These are phyloP conservation scores for Dalbergia cultrata DNA, from an alignment of 306 rosid species.

Conservation along the genomic window DNA sequence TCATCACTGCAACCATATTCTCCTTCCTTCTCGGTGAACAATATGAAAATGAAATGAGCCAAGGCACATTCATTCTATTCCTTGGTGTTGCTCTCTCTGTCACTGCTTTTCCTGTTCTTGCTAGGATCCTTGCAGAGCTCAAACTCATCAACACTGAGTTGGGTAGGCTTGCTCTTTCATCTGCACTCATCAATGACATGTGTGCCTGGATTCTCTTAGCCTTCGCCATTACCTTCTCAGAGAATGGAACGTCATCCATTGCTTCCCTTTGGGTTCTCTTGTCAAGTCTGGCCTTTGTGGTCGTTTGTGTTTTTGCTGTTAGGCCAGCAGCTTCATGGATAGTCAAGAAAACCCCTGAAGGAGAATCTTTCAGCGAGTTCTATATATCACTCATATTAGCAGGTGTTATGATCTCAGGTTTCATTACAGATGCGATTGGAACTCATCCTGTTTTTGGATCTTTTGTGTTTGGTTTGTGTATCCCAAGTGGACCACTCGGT, in stretches of 20 bases:
- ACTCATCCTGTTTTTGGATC: conserved; percentile 95
- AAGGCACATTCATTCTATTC: conserved; percentile 72
- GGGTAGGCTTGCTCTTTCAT: conserved; percentile 78
- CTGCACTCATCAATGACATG: conserved; percentile 84
- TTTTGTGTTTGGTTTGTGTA: conserved; percentile 83
- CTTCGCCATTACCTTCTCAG: conserved; percentile 81
- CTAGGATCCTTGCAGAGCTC: conserved; percentile 84
- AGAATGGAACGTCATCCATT: conserved; percentile 55
- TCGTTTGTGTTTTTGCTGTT: conserved; percentile 57
- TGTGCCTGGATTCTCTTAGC: conserved; percentile 89
- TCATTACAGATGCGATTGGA: conserved; percentile 91
- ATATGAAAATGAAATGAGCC: background rate
- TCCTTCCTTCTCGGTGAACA: conserved; percentile 49
- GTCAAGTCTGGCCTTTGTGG: conserved; percentile 72
- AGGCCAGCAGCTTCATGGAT: conserved; percentile 76
- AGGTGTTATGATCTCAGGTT: conserved; percentile 90
- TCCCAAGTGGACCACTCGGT: conserved; percentile 93
- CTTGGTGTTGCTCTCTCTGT: conserved; percentile 90
- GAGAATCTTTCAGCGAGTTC: conserved; percentile 80
- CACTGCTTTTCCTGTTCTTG: conserved; percentile 87
- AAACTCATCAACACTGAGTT: conserved; percentile 81
- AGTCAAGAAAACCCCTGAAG: conserved; percentile 80
- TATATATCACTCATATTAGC: conserved; percentile 77
- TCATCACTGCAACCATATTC: conserved; percentile 62
- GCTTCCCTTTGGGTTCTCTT: conserved; percentile 84